Evolutionary conservation across 192 early-diverging fungal genomes (phyloP).

Genomic region (Podila epicladia): DNA sequence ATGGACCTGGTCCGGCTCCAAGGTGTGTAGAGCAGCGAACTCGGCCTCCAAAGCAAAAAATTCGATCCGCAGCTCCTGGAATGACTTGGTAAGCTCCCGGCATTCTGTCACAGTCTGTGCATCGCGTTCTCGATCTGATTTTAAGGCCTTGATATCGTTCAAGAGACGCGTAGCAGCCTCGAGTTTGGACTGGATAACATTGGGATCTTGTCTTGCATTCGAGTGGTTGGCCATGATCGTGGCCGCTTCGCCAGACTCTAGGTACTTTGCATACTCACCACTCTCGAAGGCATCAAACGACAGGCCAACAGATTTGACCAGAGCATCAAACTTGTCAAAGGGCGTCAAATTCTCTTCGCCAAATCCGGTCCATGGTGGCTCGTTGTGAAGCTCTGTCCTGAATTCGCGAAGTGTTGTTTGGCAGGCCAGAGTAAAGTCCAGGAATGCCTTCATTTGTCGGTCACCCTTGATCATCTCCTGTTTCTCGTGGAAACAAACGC

Average conservation of each 20-base stretch:
- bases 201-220: constrained; percentile 22
- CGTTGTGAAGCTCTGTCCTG: constrained; percentile 11
- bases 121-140: constrained; percentile 33
- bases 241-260: constrained; percentile 7
- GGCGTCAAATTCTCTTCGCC: constrained; percentile 21
- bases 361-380: constrained; percentile 31
- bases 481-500: constrained; percentile 29
- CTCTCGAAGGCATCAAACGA: constrained; percentile 18
- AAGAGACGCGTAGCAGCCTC: constrained; percentile 5
- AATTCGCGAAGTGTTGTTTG: constrained; percentile 16
- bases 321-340: constrained; percentile 20
- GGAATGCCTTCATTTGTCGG: constrained; percentile 38
- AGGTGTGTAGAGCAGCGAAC: constrained; percentile 10
- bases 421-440: constrained; percentile 30
- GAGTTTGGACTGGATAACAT: constrained; percentile 27
- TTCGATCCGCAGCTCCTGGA: constrained; percentile 12
- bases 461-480: constrained; percentile 40
- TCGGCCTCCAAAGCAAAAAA: constrained; percentile 9
- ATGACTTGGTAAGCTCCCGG: constrained; percentile 3
- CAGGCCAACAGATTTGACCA: not conserved
- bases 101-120: constrained; percentile 20
- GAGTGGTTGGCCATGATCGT: constrained; percentile 30
- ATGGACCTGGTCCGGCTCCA: constrained; percentile 28
- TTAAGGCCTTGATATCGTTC: constrained; percentile 14
- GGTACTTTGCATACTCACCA: not conserved